A percentile compares a stretch with the other conserved stretches of the same genome.
These are phyloP conservation scores for Stagonosporopsis chrysanthemi DNA, from an alignment of 2,329 filamentous ascomycete species.

Conservation along the genomic window DNA sequence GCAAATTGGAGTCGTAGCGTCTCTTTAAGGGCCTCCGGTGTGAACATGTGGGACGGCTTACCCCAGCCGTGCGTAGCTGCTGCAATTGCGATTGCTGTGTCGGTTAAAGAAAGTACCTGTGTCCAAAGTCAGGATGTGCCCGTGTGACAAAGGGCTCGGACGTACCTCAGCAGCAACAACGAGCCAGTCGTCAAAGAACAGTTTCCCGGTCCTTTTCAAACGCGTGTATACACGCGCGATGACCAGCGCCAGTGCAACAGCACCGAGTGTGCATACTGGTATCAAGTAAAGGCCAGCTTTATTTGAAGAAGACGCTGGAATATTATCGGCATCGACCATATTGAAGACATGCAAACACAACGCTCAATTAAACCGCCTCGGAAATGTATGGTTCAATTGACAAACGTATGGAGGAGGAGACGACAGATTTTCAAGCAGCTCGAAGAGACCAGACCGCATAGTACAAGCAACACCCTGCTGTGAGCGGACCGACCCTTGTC, in stretches of 20 bases:
- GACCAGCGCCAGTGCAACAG: conserved; percentile 29
- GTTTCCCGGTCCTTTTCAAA: conserved; percentile 20
- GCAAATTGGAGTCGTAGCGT: conserved; percentile 35
- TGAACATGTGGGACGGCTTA: conserved; percentile 28
- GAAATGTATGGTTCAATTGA: background rate
- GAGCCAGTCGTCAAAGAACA: conserved; percentile 39
- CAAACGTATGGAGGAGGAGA: background rate
- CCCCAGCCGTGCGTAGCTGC: conserved; percentile 36
- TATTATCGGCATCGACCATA: conserved; percentile 12
- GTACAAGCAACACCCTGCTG: background rate
- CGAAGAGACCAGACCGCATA: background rate
- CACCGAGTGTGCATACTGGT: conserved; percentile 30
- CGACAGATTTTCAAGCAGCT: background rate
- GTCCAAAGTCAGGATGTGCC: background rate
- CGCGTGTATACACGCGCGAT: conserved; percentile 33
- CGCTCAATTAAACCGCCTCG: background rate
- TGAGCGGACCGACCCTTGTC: background rate
- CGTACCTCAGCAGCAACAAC: conserved; percentile 36
- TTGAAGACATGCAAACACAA: background rate
- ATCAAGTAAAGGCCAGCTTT: conserved; percentile 30
- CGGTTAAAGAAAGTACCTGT: conserved; percentile 27
- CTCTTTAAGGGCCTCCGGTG: conserved; percentile 19
- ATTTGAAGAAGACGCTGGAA: conserved; percentile 30
- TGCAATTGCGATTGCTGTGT: conserved; percentile 24
- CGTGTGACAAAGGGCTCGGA: background rate